phyloP scores from a whole-genome alignment of 345 rosid species.

The Theobroma cacao region DNA sequence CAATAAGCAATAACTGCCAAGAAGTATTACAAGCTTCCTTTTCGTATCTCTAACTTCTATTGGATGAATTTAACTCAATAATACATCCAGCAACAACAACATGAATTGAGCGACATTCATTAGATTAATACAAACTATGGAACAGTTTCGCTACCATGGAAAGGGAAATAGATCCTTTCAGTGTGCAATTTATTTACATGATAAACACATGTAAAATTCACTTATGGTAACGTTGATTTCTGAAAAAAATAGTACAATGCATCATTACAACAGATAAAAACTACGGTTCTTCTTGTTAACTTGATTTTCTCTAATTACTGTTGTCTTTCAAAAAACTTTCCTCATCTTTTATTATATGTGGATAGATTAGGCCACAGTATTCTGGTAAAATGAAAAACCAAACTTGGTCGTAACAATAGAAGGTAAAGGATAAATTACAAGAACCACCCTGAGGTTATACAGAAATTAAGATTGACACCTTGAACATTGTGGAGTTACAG shows the following conservation, averaged over 20 bases:
- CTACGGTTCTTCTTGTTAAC: background rate
- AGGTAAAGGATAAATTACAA: background rate
- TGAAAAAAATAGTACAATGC: background rate
- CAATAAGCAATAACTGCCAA: background rate
- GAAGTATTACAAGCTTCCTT: background rate
- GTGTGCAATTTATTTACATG: background rate
- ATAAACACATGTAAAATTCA: background rate
- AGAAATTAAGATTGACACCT: background rate
- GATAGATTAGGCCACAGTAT: background rate
- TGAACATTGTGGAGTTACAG: background rate
- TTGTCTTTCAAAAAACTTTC: background rate
- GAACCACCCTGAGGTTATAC: background rate
- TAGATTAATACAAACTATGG: background rate
- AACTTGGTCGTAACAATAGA: background rate
- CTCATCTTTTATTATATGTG: background rate
- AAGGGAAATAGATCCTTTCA: background rate
- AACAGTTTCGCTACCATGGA: background rate
- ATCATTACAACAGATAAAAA: background rate
- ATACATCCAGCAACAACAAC: background rate
- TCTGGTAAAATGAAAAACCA: background rate
- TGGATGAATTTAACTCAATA: background rate
- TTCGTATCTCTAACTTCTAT: background rate
- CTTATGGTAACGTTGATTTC: background rate
- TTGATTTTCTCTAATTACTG: constrained; percentile 1
- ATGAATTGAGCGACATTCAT: background rate